These are phyloP conservation scores for Trichoderma asperellum DNA, from an alignment of 2,329 filamentous ascomycete genomes.

Conservation along the genomic window DNA sequence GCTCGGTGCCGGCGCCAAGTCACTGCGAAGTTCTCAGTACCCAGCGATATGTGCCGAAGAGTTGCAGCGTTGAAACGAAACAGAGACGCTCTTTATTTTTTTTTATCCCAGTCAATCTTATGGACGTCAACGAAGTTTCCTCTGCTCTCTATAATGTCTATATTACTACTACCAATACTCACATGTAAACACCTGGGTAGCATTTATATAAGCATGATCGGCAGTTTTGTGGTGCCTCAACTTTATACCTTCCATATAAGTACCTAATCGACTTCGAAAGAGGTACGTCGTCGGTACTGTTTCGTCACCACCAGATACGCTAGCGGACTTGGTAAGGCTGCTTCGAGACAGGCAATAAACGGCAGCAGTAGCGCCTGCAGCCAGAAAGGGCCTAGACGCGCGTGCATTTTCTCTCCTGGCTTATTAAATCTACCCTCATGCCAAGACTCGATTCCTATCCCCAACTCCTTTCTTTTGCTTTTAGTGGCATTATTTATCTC, in stretches of 20 bases:
- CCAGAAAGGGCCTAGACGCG: slow-evolving; percentile 2
- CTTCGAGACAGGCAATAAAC: slow-evolving; percentile 3
- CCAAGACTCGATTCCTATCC: slow-evolving; percentile 25
- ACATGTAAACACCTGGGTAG: too few relatives aligned
- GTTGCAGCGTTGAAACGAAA: neutral
- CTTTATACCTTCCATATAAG: neutral
- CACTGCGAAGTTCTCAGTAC: neutral
- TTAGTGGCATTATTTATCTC: slow-evolving; percentile 15
- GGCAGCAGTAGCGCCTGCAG: neutral
- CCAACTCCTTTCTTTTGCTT: slow-evolving; percentile 23
- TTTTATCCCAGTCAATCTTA: too few relatives aligned
- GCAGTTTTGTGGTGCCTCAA: neutral
- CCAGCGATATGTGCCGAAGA: neutral
- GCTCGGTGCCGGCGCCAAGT: neutral
- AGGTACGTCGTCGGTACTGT: too few relatives aligned
- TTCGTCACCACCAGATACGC: neutral
- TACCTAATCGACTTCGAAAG: neutral
- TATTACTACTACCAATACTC: too few relatives aligned
- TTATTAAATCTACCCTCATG: slow-evolving; percentile 17
- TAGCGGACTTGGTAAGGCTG: neutral
- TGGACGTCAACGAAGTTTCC: too few relatives aligned
- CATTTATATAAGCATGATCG: neutral
- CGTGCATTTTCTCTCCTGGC: slow-evolving; percentile 9
- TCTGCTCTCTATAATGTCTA: too few relatives aligned
- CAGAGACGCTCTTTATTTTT: neutral